phyloP scores from a whole-genome alignment of 176 grass and related monocot genomes.

The Zea mays region DNA sequence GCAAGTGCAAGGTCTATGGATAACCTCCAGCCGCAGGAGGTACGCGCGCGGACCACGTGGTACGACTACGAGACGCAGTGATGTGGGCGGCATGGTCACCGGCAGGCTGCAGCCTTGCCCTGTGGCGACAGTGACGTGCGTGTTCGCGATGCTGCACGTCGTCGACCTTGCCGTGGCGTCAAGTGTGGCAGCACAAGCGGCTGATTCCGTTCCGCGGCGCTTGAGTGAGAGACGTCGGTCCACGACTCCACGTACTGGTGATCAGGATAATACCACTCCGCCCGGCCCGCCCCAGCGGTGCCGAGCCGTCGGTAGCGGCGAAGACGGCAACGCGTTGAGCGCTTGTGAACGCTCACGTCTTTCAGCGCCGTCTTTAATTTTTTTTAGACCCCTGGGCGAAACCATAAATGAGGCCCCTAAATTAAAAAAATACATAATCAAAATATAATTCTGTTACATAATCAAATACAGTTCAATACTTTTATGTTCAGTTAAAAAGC shows the following conservation, averaged over 20 bases:
- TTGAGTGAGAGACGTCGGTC: slow-evolving; percentile 26
- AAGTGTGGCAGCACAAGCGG: background rate
- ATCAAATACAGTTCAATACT: no score
- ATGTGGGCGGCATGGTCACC: background rate
- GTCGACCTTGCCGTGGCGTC: background rate
- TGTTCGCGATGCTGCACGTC: background rate
- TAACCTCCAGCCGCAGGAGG: no score
- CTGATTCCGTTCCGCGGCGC: background rate
- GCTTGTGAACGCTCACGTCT: background rate
- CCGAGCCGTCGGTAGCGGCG: background rate
- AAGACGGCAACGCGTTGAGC: background rate
- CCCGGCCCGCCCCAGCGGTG: background rate
- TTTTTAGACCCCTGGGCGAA: no score
- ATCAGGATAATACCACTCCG: background rate
- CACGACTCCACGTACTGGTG: background rate
- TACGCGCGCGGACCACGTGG: background rate
- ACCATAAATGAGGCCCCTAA: no score
- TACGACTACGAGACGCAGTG: background rate
- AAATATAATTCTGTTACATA: no score
- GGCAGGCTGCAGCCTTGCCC: background rate
- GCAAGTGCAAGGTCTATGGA: no score
- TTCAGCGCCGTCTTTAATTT: no score
- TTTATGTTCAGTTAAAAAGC: no score
- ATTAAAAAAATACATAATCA: no score
- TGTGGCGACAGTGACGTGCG: slow-evolving; percentile 3